Conservation (phyloP, 139 green algal species). For the Yamagishiella unicocca region DNA sequence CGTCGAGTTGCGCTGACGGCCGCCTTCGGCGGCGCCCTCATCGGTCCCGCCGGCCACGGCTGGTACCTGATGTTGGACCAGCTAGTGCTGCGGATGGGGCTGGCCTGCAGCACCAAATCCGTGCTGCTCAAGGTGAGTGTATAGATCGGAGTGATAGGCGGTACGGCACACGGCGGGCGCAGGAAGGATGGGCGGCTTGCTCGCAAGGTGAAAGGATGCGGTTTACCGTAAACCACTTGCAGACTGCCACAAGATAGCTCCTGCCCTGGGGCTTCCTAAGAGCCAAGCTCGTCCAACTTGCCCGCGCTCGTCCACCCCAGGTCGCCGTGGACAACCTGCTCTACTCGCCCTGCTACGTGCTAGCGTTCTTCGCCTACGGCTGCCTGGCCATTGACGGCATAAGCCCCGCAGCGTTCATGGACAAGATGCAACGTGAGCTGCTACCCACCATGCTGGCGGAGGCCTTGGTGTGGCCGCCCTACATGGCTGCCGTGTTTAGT, state of each 20-base stretch:
- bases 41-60: constrained; percentile 60
- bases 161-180: too few relatives aligned
- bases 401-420: neutral
- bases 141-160: too few relatives aligned
- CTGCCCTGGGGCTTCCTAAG: too few relatives aligned
- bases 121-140: constrained; percentile 43
- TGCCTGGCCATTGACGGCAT: constrained; percentile 52
- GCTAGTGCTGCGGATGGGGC: constrained; percentile 15
- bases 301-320: too few relatives aligned
- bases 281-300: too few relatives aligned
- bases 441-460: constrained; percentile 62
- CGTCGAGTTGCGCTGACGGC: constrained; percentile 52
- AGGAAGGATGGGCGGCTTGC: too few relatives aligned
- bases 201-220: too few relatives aligned
- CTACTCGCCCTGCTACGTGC: constrained; percentile 51
- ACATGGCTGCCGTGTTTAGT: constrained; percentile 60
- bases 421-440: constrained; percentile 46
- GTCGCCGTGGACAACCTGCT: constrained; percentile 58
- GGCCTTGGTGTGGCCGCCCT: constrained; percentile 59
- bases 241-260: too few relatives aligned
- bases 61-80: constrained; percentile 58
- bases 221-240: too few relatives aligned
- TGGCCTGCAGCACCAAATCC: neutral
- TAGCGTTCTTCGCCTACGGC: constrained; percentile 58
- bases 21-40: constrained; percentile 55